Percentiles rank a stretch among this genome's conserved stretches.
These are phyloP conservation scores for Colletotrichum sublineola DNA, from an alignment of 2,329 filamentous ascomycete genomes.

Conservation along the genomic window DNA sequence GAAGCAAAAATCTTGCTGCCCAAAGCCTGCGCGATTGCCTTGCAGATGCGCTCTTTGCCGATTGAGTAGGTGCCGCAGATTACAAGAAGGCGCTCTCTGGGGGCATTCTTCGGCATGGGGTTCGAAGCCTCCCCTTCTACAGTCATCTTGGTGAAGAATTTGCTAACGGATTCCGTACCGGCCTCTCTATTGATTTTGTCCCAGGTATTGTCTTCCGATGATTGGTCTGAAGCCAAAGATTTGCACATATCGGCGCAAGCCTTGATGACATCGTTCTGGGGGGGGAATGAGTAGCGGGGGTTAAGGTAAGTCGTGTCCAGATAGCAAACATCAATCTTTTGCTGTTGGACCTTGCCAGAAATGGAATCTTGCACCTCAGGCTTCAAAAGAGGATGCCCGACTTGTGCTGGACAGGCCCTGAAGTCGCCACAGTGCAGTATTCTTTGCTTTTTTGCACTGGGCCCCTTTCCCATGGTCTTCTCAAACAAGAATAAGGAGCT, in stretches of 20 bases:
- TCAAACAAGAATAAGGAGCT: slow-evolving; percentile 95
- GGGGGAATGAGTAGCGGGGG: slow-evolving; percentile 94
- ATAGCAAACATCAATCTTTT: slow-evolving; percentile 95
- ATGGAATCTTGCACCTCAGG: slow-evolving; percentile 79
- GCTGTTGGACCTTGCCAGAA: slow-evolving; percentile 79
- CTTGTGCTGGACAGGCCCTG: slow-evolving; percentile 86
- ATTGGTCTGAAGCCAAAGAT: slow-evolving; percentile 76
- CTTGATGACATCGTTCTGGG: slow-evolving; percentile 86
- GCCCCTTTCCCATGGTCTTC: slow-evolving; percentile 75
- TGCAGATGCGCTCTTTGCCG: slow-evolving; percentile 95
- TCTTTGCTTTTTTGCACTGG: slow-evolving; percentile 75
- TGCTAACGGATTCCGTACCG: slow-evolving; percentile 62
- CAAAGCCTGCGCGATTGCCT: slow-evolving; percentile 90
- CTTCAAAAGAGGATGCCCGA: slow-evolving; percentile 83
- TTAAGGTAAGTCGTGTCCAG: slow-evolving; percentile 98
- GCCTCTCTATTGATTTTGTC: slow-evolving; percentile 58
- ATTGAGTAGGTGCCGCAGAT: slow-evolving; percentile 98
- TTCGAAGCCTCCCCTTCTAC: slow-evolving; percentile 49
- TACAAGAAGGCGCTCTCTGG: slow-evolving; percentile 78
- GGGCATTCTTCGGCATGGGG: slow-evolving; percentile 45
- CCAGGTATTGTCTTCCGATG: slow-evolving; percentile 62
- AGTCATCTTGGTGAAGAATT: slow-evolving; percentile 63
- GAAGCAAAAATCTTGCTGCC: slow-evolving; percentile 91
- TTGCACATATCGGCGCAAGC: slow-evolving; percentile 91
- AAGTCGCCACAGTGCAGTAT: slow-evolving; percentile 98